These are phyloP conservation scores for Linum usitatissimum DNA, from an alignment of 345 rosid species.

Conservation along the genomic window DNA sequence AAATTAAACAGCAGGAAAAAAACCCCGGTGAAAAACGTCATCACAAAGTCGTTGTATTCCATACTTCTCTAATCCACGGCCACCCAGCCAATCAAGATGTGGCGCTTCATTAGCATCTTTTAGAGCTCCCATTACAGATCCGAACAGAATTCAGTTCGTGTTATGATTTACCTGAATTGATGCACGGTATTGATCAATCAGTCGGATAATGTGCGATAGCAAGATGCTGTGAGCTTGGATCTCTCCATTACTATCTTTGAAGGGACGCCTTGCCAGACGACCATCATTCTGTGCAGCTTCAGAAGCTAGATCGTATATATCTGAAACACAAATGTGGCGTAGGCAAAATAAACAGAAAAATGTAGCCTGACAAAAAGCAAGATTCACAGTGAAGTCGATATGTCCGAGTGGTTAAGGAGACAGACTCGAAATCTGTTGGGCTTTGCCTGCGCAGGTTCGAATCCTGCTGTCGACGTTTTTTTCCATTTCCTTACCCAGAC, in stretches of 20 bases:
- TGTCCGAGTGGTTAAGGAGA: constrained; percentile 99
- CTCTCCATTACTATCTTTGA: constrained; percentile 38
- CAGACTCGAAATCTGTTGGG: constrained; percentile 93
- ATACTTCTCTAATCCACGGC: not conserved
- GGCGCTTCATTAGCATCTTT: not conserved
- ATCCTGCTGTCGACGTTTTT: constrained; percentile 68
- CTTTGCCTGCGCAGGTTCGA: constrained; percentile 82
- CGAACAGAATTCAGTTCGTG: not conserved
- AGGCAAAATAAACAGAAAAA: no score
- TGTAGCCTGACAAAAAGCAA: no score
- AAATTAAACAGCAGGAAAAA: not conserved
- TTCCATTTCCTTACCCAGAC: no score
- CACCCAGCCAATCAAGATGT: not conserved
- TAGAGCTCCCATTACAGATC: not conserved
- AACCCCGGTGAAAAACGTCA: not conserved
- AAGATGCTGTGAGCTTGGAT: constrained; percentile 52
- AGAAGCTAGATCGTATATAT: constrained; percentile 40
- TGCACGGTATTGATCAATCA: constrained; percentile 27
- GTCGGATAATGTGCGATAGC: constrained; percentile 31
- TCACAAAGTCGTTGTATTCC: not conserved
- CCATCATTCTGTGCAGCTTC: constrained; percentile 78
- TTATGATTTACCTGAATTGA: constrained; percentile 40
- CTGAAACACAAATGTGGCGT: no score
- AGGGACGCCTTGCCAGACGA: constrained; percentile 61
- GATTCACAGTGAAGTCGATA: constrained; percentile 36